A percentile compares a stretch with the other conserved stretches of the same genome.
Conservation (phyloP, 331 rosid species). For the Quercus lobata region DNA sequence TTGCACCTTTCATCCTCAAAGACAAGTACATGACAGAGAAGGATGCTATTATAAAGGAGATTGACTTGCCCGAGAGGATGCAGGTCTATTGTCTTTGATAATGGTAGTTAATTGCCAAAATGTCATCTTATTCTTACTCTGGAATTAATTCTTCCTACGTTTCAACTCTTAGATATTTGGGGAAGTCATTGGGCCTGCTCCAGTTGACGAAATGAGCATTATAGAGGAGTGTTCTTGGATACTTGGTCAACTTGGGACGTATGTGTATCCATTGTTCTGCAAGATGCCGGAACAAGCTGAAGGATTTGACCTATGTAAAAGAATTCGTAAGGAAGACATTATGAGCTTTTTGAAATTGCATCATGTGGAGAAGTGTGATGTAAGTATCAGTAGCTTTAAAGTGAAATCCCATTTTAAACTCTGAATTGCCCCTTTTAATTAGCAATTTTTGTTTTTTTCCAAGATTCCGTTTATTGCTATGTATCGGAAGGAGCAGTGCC, state of each 20-base stretch:
- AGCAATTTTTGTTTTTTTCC: neutral
- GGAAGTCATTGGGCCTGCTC: slow-evolving; percentile 31
- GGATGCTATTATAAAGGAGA: slow-evolving; percentile 12
- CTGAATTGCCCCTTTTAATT: slow-evolving; percentile 1
- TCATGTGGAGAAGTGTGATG: slow-evolving; percentile 38
- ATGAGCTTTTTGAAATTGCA: slow-evolving; percentile 41
- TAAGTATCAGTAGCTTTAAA: slow-evolving; percentile 17
- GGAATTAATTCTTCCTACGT: neutral
- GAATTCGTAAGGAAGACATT: slow-evolving; percentile 30
- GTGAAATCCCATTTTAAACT: too few species aligned
- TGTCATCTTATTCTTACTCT: slow-evolving; percentile 9
- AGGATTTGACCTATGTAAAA: slow-evolving; percentile 5
- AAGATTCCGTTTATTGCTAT: slow-evolving; percentile 45
- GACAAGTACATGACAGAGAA: slow-evolving; percentile 12
- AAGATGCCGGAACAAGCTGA: slow-evolving; percentile 6
- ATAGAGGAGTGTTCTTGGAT: slow-evolving; percentile 49
- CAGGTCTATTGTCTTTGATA: slow-evolving; percentile 32
- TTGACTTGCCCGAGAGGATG: slow-evolving; percentile 45
- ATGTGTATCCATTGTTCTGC: slow-evolving; percentile 24
- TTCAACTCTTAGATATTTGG: slow-evolving; percentile 25
- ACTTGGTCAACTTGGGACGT: slow-evolving; percentile 27
- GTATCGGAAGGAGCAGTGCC: slow-evolving; percentile 41
- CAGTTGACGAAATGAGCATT: slow-evolving; percentile 24
- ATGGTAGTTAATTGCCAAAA: slow-evolving; percentile 4
- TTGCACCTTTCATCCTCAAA: neutral